Percentiles rank a stretch among this genome's conserved stretches.
phyloP scores from a whole-genome alignment of 73 alveolate species.

The Paraurostyla sp. region DNA sequence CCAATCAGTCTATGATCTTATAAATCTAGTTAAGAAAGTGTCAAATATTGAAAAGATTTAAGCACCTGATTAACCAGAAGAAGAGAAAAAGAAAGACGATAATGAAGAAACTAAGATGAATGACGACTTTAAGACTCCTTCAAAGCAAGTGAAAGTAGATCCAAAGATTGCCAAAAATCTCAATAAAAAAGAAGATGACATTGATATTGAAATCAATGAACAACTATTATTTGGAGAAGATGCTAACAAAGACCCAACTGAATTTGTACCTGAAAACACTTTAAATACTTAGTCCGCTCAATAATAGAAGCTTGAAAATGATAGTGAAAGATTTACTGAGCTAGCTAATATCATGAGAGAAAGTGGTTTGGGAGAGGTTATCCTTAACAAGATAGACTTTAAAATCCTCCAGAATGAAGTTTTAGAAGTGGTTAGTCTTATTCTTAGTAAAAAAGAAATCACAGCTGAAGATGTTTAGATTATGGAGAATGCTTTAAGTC shows the following conservation, averaged over 20 bases:
- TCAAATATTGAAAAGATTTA: neutral
- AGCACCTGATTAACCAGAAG: too few species aligned
- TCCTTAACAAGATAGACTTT: slow-evolving; percentile 47
- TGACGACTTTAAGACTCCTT: slow-evolving; percentile 6
- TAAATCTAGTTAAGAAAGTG: slow-evolving; percentile 41
- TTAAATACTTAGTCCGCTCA: neutral
- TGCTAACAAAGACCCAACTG: neutral
- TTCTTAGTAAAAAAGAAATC: slow-evolving; percentile 48
- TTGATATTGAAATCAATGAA: neutral
- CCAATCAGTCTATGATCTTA: slow-evolving; percentile 10
- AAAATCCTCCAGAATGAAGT: slow-evolving; percentile 47
- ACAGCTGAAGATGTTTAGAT: slow-evolving; percentile 51
- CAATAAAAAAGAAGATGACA: neutral
- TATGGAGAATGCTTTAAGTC: slow-evolving; percentile 40
- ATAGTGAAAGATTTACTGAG: slow-evolving; percentile 26
- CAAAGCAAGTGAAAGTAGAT: neutral
- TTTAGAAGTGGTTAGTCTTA: slow-evolving; percentile 45
- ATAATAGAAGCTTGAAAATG: neutral
- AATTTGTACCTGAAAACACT: neutral
- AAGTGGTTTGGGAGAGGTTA: slow-evolving; percentile 44
- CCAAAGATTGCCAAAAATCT: neutral
- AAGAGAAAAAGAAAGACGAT: neutral
- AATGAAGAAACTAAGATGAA: neutral
- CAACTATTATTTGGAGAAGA: slow-evolving; percentile 41
- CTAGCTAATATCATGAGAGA: slow-evolving; percentile 46